Base-by-base conservation (phyloP, 2,329 filamentous ascomycete genomes). In the Microsporum canis region DNA sequence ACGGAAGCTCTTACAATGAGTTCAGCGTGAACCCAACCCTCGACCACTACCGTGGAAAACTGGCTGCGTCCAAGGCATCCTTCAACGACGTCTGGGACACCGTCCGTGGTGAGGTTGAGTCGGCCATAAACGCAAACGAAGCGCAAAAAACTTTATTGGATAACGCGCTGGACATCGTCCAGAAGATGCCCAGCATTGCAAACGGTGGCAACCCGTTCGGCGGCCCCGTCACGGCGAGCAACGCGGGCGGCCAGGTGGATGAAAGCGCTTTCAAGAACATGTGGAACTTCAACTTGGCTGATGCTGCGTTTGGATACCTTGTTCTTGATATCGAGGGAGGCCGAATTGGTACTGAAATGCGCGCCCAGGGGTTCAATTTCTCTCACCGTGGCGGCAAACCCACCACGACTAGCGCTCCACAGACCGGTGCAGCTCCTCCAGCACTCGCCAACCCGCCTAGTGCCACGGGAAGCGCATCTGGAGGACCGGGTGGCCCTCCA, bases 1-100 rank as follows among this genome's bases (percentile, higher is more conserved):
- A 99, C 68, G 94, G 95, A 66, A 97, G 92, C 75, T 99, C 95
- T 0, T 99, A 99, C 82, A 99, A 99, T 76, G 95, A 99, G 74
- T 99, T 99, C 77, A 96, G 91, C 66, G 94, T 99, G 71, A 99
- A 99, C 74, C 95, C 94, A 2, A 96, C 92, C 0, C 81, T 99
- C 60, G 94, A 99, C 70, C 94, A 99, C 77, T 99, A 99, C 76
- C 90, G 95, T 63, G 95, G 94, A 72, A 99, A 99, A 81, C 85
- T 99, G 60, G 92, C 94, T 58, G 94, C 94, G 10, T 97, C 92
- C 57, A 97, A 96, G 77, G 92, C 94, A 1, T 97, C 94, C 0
- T 99, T 99, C 80, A 96, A 95, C 72, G 94, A 99, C 74, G 94
- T 99, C 5, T 99, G 94, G 94, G 94, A 99, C 75, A 99, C 94